Evolutionary conservation across 2,329 filamentous ascomycete genomes (phyloP).

Genomic region (Fusarium hainanense): DNA sequence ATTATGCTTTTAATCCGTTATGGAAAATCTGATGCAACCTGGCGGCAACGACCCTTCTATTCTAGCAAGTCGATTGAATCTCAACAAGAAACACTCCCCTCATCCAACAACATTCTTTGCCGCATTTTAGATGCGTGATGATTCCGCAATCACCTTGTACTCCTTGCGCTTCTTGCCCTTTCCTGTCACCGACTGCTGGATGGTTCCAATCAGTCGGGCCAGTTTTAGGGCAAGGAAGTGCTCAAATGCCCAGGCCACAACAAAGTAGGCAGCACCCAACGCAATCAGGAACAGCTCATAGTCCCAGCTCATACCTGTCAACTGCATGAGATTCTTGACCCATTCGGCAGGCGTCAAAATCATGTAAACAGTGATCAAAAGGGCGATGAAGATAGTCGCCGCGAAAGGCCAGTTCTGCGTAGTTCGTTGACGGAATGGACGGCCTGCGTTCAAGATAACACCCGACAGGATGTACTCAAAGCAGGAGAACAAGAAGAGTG

Average conservation of each 20-base stretch:
- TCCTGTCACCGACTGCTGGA: constrained; percentile 67
- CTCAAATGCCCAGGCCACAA: constrained; percentile 77
- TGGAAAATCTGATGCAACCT: not conserved
- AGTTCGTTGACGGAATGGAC: constrained; percentile 86
- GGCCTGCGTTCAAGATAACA: constrained; percentile 89
- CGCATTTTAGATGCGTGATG: constrained; percentile 46
- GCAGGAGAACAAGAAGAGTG: constrained; percentile 88
- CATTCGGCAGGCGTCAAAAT: constrained; percentile 77
- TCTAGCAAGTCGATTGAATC: not conserved
- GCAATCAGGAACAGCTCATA: constrained; percentile 80
- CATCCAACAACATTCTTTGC: not conserved
- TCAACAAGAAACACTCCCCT: not conserved
- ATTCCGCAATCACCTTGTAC: constrained; percentile 84
- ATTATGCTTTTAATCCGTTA: not conserved
- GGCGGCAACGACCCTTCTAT: not conserved
- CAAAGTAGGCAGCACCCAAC: constrained; percentile 76
- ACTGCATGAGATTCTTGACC: constrained; percentile 81
- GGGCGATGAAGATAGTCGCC: constrained; percentile 75
- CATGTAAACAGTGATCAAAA: constrained; percentile 81
- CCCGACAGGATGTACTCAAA: constrained; percentile 96
- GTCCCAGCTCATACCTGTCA: constrained; percentile 77
- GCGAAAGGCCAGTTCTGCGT: constrained; percentile 87
- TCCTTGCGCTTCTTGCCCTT: constrained; percentile 82
- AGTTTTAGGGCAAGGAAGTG: constrained; percentile 74
- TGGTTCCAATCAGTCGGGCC: constrained; percentile 72